A percentile compares a stretch with the other conserved stretches of the same genome.
These are phyloP conservation scores for Evansstolkia leycettana DNA, from an alignment of 495 filamentous ascomycete species.

Conservation along the genomic window DNA sequence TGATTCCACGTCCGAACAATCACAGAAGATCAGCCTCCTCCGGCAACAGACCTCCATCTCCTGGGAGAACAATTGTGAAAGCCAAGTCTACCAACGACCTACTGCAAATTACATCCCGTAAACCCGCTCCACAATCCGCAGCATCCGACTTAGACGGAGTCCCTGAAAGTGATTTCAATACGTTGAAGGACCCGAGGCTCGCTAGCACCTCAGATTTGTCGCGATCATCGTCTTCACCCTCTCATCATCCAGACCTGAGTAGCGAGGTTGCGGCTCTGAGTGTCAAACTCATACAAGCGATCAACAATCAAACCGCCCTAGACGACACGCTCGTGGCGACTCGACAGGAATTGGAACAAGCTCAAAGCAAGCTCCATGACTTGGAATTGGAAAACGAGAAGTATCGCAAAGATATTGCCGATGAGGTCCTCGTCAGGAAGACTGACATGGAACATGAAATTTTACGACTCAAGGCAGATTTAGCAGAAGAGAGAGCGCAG, in stretches of 20 bases:
- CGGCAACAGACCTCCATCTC: conserved; percentile 25
- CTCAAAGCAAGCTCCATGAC: conserved; percentile 51
- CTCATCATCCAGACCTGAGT: conserved; percentile 66
- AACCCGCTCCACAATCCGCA: conserved; percentile 9
- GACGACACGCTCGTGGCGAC: conserved; percentile 80
- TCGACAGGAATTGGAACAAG: conserved; percentile 69
- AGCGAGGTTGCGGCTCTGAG: conserved; percentile 83
- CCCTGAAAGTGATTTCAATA: conserved; percentile 33
- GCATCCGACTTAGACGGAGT: conserved; percentile 17
- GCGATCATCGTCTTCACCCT: conserved; percentile 23
- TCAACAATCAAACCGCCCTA: conserved; percentile 89
- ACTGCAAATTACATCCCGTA: conserved; percentile 15
- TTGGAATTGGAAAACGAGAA: conserved; percentile 58
- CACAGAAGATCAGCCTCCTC: conserved; percentile 33
- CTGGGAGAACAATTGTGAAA: conserved; percentile 29
- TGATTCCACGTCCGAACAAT: conserved; percentile 28
- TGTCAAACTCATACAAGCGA: conserved; percentile 90
- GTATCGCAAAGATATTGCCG: conserved; percentile 57
- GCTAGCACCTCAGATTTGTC: conserved; percentile 21
- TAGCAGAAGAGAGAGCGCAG: conserved; percentile 49
- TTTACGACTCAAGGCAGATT: conserved; percentile 51
- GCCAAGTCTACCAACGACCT: conserved; percentile 33
- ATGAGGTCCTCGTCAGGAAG: conserved; percentile 57
- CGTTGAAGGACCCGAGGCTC: conserved; percentile 38
- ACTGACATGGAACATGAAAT: conserved; percentile 59